Evolutionary conservation across 2,329 filamentous ascomycete species (phyloP), one percentile per base, ranked within the genome.

Genomic region (Colletotrichum kahawae): DNA sequence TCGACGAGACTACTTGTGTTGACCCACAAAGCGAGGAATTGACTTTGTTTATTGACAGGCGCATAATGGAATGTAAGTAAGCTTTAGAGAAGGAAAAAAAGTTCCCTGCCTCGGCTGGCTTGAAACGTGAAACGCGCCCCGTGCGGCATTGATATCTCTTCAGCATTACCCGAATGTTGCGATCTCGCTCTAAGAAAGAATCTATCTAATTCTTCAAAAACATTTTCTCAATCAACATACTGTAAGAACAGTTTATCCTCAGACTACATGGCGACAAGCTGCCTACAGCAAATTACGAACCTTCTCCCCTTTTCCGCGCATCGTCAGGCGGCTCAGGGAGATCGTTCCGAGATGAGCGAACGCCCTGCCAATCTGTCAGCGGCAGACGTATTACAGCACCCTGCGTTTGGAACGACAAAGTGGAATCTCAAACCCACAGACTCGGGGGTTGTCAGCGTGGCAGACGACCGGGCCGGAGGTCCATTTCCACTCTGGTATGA

Each of bases 401-500:
- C 70, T n/a, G 70, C 70, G 3, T 73, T 38, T 29, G 21, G n/a
- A 16, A 69, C 70, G 21, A 48, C 70, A 21, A 38, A 27, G 12
- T 73, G 70, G 70, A 31, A 48, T 10, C 38, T 73, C 18, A 31
- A 73, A 9, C 43, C 70, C 8, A 34, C 29, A 10, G 27, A 51
- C 3, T 73, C 65, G 7, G 70, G 70, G 16, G 57, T 54, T 14
- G 65, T 54, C 13, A 43, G 14, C 2, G 70, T 73, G 8, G 70
- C 70, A 14, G 43, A 73, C 18, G 29, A 36, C 10, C 38, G 70
- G 9, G 56, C 66, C 7, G 70, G 70, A 2, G 70, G 70, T 7
- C 65, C 70, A 8, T 73, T 73, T 18, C 38, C 65, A 12, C 43
- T 73, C 12, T 73, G 70, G 70, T 73, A 73, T 14, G 70, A 73